Conservation (phyloP, 768 basidiomycete genomes). For the Leucocoprinus sp. region DNA sequence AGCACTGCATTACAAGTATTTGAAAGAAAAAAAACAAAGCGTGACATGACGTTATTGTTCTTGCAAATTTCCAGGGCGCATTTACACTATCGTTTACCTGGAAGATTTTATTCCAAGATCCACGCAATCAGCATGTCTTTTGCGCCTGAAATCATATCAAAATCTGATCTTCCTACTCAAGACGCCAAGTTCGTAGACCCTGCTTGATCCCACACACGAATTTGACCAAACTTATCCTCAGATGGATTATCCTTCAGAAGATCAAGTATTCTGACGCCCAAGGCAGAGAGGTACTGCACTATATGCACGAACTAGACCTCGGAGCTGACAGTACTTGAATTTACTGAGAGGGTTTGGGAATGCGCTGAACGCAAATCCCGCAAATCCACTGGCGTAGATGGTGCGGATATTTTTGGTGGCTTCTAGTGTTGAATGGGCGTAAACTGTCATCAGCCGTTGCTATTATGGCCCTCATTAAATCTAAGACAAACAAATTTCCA, state of each 20-base stretch:
- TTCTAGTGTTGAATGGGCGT: background rate
- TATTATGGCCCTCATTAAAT: constrained; percentile 72
- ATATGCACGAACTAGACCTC: background rate
- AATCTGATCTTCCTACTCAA: constrained; percentile 38
- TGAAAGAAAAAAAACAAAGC: no score
- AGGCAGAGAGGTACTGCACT: constrained; percentile 53
- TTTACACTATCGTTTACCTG: background rate
- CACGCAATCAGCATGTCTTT: background rate
- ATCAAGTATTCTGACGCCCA: constrained; percentile 74
- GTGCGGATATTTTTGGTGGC: constrained; percentile 26
- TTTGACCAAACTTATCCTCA: constrained; percentile 20
- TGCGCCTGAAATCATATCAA: constrained; percentile 43
- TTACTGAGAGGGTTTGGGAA: constrained; percentile 74
- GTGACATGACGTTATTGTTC: no score
- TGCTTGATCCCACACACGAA: background rate
- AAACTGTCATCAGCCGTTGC: constrained; percentile 60
- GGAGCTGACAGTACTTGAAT: background rate
- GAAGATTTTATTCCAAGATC: background rate
- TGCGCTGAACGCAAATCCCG: constrained; percentile 78
- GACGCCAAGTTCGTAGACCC: constrained; percentile 43
- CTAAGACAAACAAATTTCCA: constrained; percentile 63
- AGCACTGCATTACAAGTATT: no score
- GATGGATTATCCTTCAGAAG: constrained; percentile 82
- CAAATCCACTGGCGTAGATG: constrained; percentile 71
- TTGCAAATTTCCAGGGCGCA: no score